Conservation (phyloP, 2,329 filamentous ascomycete genomes). For the Monilinia fructigena region DNA sequence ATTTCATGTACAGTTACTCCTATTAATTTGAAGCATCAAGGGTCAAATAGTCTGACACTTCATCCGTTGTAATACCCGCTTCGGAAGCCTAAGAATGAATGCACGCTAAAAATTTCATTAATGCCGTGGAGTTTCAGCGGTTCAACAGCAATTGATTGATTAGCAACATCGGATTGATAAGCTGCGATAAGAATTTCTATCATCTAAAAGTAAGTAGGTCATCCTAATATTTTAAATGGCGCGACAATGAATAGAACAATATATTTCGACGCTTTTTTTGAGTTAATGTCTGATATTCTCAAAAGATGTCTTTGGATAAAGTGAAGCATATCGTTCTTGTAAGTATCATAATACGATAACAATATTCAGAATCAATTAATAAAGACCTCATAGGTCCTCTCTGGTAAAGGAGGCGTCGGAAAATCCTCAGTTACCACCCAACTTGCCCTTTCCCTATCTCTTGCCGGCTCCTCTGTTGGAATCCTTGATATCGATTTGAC, state of each 20-base stretch:
- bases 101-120: slow-evolving; percentile 20
- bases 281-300: not conserved
- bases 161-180: slow-evolving; percentile 35
- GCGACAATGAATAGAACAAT: slow-evolving; percentile 14
- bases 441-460: slow-evolving; percentile 82
- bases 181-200: slow-evolving; percentile 36
- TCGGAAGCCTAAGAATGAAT: slow-evolving; percentile 14
- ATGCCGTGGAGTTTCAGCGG: not conserved
- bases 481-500: slow-evolving; percentile 96
- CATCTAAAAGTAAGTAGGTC: not conserved
- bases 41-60: slow-evolving; percentile 24
- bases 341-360: slow-evolving; percentile 34
- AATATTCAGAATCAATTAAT: slow-evolving; percentile 11
- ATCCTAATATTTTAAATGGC: not conserved
- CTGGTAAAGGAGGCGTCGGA: slow-evolving; percentile 95
- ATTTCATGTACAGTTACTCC: slow-evolving; percentile 16
- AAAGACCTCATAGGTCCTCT: slow-evolving; percentile 60
- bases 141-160: slow-evolving; percentile 9
- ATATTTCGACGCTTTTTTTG: not conserved
- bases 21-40: slow-evolving; percentile 10
- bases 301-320: slow-evolving; percentile 62
- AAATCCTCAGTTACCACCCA: slow-evolving; percentile 98
- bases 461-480: slow-evolving; percentile 84
- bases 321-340: slow-evolving; percentile 78
- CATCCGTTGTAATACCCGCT: slow-evolving; percentile 20